phyloP scores from a whole-genome alignment of 1,139 yeast species.

The Wickerhamiella infanticola region DNA sequence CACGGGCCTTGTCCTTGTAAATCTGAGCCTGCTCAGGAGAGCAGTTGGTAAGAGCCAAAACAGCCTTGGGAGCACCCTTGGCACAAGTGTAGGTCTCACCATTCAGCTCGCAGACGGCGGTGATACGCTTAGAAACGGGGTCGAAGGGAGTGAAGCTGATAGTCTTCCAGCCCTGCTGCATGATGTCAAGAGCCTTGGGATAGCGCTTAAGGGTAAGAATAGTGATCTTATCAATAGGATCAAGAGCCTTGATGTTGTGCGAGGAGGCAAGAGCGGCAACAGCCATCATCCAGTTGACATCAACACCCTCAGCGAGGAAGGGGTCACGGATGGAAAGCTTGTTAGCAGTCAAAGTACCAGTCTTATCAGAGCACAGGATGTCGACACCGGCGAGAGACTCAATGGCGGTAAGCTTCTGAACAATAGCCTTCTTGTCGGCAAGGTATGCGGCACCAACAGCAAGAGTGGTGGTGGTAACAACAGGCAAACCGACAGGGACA shows the following conservation, averaged over 20 bases:
- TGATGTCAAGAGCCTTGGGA: slow-evolving; percentile 91
- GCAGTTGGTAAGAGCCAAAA: slow-evolving; percentile 91
- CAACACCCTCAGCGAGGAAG: slow-evolving; percentile 98
- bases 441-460: slow-evolving; percentile 99
- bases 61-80: slow-evolving; percentile 98
- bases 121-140: slow-evolving; percentile 94
- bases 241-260: slow-evolving; percentile 58
- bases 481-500: slow-evolving; percentile 99
- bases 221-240: slow-evolving; percentile 55
- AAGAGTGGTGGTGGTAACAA: slow-evolving; percentile 98
- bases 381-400: slow-evolving; percentile 99
- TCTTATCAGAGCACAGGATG: slow-evolving; percentile 96
- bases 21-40: slow-evolving; percentile 91
- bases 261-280: slow-evolving; percentile 59
- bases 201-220: slow-evolving; percentile 28
- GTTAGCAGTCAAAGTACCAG: slow-evolving; percentile 98
- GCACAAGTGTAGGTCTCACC: slow-evolving; percentile 95
- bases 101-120: slow-evolving; percentile 89
- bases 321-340: slow-evolving; percentile 94
- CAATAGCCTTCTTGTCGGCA: slow-evolving; percentile 97
- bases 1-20: slow-evolving; percentile 94
- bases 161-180: slow-evolving; percentile 81
- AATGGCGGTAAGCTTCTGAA: slow-evolving; percentile 94
- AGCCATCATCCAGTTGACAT: slow-evolving; percentile 60
- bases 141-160: slow-evolving; percentile 94